These are phyloP conservation scores for Barnettozyma californica DNA, from an alignment of 805 yeast species.

Conservation along the genomic window DNA sequence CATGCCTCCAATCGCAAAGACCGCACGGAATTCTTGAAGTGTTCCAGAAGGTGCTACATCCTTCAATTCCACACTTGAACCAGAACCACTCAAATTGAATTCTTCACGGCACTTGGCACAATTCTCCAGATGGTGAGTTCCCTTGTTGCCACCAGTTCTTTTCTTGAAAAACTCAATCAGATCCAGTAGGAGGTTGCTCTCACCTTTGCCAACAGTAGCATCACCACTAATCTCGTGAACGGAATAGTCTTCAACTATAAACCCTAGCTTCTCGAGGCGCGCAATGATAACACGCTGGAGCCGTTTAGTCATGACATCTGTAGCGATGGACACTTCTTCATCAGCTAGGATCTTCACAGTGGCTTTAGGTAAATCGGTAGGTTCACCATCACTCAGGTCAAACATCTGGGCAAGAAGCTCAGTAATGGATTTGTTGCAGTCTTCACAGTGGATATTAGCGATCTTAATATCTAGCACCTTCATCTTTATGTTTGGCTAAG, in stretches of 20 bases:
- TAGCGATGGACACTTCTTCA: conserved; percentile 10
- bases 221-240: conserved; percentile 23
- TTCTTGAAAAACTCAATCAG: conserved; percentile 14
- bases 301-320: conserved; percentile 2
- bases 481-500: conserved; percentile 4
- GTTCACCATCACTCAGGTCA: conserved; percentile 1
- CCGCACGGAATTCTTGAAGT: conserved; percentile 38
- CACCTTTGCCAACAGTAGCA: conserved; percentile 1
- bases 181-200: conserved; percentile 16
- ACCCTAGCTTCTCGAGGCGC: conserved; percentile 12
- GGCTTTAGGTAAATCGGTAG: conserved; percentile 4
- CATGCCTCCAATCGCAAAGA: conserved; percentile 59
- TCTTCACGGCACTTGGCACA: conserved; percentile 37
- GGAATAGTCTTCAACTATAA: conserved; percentile 22
- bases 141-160: not conserved
- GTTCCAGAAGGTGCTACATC: not conserved
- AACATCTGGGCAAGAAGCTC: conserved; percentile 21
- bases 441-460: conserved; percentile 50
- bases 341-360: conserved; percentile 15
- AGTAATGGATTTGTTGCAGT: conserved; percentile 40
- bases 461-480: conserved; percentile 10
- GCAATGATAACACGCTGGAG: conserved; percentile 8
- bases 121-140: conserved; percentile 32
- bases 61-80: conserved; percentile 1
- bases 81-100: conserved; percentile 16